Evolutionary conservation across 495 filamentous ascomycete species (phyloP), one percentile per base, ranked within the genome.

Genomic region (Endocarpon pusillum): DNA sequence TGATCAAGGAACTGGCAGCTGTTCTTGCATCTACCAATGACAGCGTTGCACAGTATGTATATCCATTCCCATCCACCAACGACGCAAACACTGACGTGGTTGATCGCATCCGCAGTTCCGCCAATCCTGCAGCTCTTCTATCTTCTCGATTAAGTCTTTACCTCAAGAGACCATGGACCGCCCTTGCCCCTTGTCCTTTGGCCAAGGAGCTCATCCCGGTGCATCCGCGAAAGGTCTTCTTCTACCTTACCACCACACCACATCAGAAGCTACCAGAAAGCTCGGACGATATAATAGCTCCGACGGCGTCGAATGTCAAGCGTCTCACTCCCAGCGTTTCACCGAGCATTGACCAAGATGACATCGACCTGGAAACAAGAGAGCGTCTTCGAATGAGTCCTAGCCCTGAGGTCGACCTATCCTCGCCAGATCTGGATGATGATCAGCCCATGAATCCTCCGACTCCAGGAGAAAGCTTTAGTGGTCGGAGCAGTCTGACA

Each of bases 221-320:
- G 23, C 87, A 96, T 47, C 89, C 89, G 17, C 79, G 83, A 47
- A 82, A 89, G 57, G 84, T 92, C 34, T 97, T 92, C 58, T 97
- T 86, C 54, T 94, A 81, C 57, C 71, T 97, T 32, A 89, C 83
- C 23, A 93, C 81, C 5, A 73, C 60, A 40, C 73, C 79, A 32
- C 81, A 73, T 43, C 84, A 91, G 53, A 72, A 81, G 29, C 69
- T 96, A 17, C 85, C 86, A 1, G 75, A 83, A 44, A 69, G 71
- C 33, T 65, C 72, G 19, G 68, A 66, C 23, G 67, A 67, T 44
- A 52, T 66, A 28, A 42, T 55, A 8, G 55, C 51, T 38, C 53
- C 52, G 8, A 52, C 42, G 33, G 40, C 59, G 28, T 66, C 62
- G 37, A 54, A 62, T 27, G 78, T 89, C 39, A 31, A 31, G 19